A percentile compares a stretch with the other conserved stretches of the same genome.
phyloP scores from a whole-genome alignment of 495 filamentous ascomycete species.

The Trichocladium antarcticum region DNA sequence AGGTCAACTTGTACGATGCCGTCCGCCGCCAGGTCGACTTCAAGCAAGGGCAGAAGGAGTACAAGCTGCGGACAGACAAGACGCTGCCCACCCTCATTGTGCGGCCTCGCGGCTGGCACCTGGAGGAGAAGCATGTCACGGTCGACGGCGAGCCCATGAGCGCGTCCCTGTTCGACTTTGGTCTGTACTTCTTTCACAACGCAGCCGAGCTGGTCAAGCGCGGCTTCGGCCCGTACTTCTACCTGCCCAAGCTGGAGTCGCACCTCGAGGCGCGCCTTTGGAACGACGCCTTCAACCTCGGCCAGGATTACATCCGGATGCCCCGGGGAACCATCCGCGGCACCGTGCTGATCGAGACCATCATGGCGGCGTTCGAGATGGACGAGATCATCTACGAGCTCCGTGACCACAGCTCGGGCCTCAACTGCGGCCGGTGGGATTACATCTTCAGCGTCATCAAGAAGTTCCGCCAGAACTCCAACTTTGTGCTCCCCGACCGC shows the following conservation, averaged over 20 bases:
- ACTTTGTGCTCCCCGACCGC: conserved; percentile 89
- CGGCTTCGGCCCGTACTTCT: conserved; percentile 92
- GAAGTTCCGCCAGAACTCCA: conserved; percentile 90
- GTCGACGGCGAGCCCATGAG: conserved; percentile 94
- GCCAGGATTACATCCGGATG: conserved; percentile 84
- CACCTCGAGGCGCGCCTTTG: conserved; percentile 94
- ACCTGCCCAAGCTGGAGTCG: conserved; percentile 99
- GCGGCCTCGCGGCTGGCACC: conserved; percentile 82
- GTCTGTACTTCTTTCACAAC: conserved; percentile 99
- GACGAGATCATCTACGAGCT: conserved; percentile 99
- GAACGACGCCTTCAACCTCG: conserved; percentile 98
- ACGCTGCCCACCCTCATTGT: conserved; percentile 72
- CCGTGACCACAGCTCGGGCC: conserved; percentile 86
- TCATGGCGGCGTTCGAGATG: conserved; percentile 99
- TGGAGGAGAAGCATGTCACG: conserved; percentile 97
- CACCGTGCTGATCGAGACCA: conserved; percentile 97
- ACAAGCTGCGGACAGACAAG: conserved; percentile 88
- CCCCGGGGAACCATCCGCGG: conserved; percentile 85
- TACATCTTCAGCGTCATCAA: conserved; percentile 99
- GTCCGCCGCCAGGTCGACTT: conserved; percentile 93
- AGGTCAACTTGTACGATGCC: conserved; percentile 97
- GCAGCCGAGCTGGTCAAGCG: conserved; percentile 75
- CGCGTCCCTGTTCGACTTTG: conserved; percentile 90
- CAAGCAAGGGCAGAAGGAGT: conserved; percentile 88
- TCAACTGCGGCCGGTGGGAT: conserved; percentile 99